Base-by-base conservation (phyloP, 192 early-diverging fungal species). In the Backusella tarrabulga region DNA sequence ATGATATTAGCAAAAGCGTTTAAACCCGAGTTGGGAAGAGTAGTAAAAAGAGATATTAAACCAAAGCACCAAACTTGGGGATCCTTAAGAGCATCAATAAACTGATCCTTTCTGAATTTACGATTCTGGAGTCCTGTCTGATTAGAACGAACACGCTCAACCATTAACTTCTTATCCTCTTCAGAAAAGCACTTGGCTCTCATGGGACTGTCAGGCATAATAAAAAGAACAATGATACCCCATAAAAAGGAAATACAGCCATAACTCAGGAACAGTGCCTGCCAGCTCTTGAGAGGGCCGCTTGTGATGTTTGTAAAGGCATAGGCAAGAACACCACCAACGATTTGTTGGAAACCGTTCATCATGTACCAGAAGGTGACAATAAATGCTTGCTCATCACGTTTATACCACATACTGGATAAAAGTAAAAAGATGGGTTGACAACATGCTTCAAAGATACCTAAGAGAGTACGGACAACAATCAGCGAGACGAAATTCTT, bases 401-500 rank as follows among this genome's bases (percentile, higher is more conserved):
- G 75, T 5, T 76, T 75, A 50, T 73, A 80, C 17, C 76, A 52
- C 6, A 52, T 80, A 56, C 71, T 23, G 3, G 71, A 67, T 8
- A 80, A 38, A 34, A 80, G 36, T 6, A 77, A 46, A 5, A 60
- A 72, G 40, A 56, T 50, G 35, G 79, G 79, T 9, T 76, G 66
- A 19, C 63, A 42, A 1, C 79, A 72, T 6, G 74, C 79, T 60
- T 80, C 79, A 74, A 77, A 72, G 17, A 77, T 32, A 69, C 79
- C 79, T 21, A 80, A 68, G 19, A 80, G 42, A 26, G 71, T 77
- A 4, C 79, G 79, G 4, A 76, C 35, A 14, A 52, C 67, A 26
- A 40, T 42, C 0, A 80, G 26, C 14, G 44, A 35, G n/a, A 72
- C 52, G 35, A 76, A 80, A 34, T 80, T 72, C 6, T 12, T 54